Evolutionary conservation across 1,284 basidiomycete genomes (phyloP).

Genomic region (Prillingera fragicola): DNA sequence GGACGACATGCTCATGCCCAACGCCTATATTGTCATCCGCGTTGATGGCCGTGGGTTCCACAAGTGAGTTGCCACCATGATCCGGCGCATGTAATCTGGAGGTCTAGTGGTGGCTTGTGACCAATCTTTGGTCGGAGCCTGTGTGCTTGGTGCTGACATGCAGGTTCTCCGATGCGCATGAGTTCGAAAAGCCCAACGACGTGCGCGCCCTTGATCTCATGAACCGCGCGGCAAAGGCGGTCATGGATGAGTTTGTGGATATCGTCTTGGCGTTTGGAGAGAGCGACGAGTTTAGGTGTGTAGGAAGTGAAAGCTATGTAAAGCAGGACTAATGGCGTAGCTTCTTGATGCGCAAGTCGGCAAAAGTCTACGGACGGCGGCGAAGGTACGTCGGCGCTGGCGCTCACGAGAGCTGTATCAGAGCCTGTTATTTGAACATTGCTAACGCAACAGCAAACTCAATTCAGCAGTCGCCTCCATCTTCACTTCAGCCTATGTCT

Average conservation of each 20-base stretch:
- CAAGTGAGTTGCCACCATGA: slow-evolving; percentile 54
- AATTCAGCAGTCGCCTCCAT: slow-evolving; percentile 79
- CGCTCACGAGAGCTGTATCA: neutral
- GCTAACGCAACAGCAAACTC: slow-evolving; percentile 61
- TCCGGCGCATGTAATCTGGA: too few relatives aligned
- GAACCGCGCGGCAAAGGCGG: slow-evolving; percentile 78
- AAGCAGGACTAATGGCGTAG: slow-evolving; percentile 50
- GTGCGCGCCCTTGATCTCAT: slow-evolving; percentile 77
- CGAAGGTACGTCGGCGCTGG: slow-evolving; percentile 50
- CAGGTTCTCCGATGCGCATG: slow-evolving; percentile 79
- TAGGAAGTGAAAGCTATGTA: neutral
- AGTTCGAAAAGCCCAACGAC: slow-evolving; percentile 89
- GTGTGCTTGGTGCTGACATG: slow-evolving; percentile 4
- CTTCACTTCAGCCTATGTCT: slow-evolving; percentile 89
- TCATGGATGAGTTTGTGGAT: slow-evolving; percentile 78
- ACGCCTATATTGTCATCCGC: slow-evolving; percentile 77
- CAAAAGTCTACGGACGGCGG: slow-evolving; percentile 75
- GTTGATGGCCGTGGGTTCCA: slow-evolving; percentile 95
- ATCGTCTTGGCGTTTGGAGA: slow-evolving; percentile 87
- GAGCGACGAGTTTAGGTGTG: slow-evolving; percentile 91
- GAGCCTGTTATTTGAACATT: slow-evolving; percentile 10
- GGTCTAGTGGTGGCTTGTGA: too few relatives aligned
- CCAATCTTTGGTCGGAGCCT: too few relatives aligned
- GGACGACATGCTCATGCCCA: slow-evolving; percentile 76
- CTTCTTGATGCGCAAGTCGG: slow-evolving; percentile 74